Base-by-base conservation (phyloP, 2,329 filamentous ascomycete genomes). In the Pestalotiopsis sp. region DNA sequence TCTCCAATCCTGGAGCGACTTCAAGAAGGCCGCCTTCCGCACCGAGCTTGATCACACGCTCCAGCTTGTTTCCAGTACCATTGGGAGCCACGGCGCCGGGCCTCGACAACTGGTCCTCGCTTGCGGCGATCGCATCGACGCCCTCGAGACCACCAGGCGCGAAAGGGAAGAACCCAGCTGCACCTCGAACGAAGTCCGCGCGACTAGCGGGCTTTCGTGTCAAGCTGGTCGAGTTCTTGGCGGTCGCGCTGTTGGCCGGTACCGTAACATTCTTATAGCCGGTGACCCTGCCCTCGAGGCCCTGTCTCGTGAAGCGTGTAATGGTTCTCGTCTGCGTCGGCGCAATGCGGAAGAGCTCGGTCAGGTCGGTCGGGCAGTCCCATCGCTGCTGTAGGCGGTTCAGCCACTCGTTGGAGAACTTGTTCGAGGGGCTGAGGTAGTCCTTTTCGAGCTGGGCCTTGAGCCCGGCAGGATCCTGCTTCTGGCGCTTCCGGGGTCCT, bases 261-360 rank as follows among this genome's bases (percentile, higher is more conserved):
- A 98, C 90, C 1, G 96, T 98, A 64, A 98, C 93, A 79, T 98
- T 96, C 77, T 91, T 92, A 80, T 99, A 98, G 64, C 95, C 95
- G 9, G 93, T 97, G 27, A 99, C 95, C 65, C 92, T 89, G 25
- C 96, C 96, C 81, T 98, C 94, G 14, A 98, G 86, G 5, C 96
- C 96, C 80, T 97, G 94, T 67, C 96, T 88, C 59, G 91, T 92
- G 79, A 99, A 99, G 38, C 96, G 91, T 36, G 94, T 97, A 73
- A 98, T 91, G n/a, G 95, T 98, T 68, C 96, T 90, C 17, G 94
- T 95, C 81, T 98, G 96, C 0, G 95, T 97, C 3, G 94, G 93
- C 1, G 94, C 94, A 67, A 98, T 87, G 71, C 91, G 89, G 80
- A 97, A 97, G 20, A 98, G 87, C 68, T 94, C 90, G n/a, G 90